Evolutionary conservation across 2,329 filamentous ascomycete species (phyloP).

Genomic region (Cercospora citrullina): DNA sequence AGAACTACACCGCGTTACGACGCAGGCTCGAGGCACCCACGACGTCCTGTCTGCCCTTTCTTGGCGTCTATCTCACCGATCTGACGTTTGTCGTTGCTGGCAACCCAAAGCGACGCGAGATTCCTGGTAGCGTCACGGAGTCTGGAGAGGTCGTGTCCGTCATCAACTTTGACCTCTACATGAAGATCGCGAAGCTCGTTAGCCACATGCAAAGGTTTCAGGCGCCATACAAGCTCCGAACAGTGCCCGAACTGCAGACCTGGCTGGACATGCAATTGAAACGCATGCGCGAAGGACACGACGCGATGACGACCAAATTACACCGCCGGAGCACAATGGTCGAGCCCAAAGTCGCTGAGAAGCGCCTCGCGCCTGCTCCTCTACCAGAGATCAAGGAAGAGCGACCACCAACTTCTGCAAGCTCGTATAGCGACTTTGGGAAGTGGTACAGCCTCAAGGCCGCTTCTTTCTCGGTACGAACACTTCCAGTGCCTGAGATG

Average conservation of each 20-base stretch:
- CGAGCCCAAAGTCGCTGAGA: constrained; percentile 58
- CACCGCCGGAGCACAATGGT: constrained; percentile 83
- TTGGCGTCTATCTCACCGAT: constrained; percentile 95
- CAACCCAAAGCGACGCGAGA: constrained; percentile 79
- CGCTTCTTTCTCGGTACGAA: constrained; percentile 3
- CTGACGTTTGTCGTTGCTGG: constrained; percentile 94
- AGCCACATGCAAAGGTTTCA: constrained; percentile 95
- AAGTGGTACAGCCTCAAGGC: constrained; percentile 10
- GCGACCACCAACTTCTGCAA: not conserved
- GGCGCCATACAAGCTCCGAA: constrained; percentile 80
- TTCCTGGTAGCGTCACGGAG: constrained; percentile 58
- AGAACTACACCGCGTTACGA: constrained; percentile 87
- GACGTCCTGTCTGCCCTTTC: constrained; percentile 89
- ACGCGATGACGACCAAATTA: constrained; percentile 64
- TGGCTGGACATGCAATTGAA: constrained; percentile 85
- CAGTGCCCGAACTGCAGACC: constrained; percentile 84
- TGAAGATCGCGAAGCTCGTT: constrained; percentile 91
- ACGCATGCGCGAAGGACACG: constrained; percentile 67
- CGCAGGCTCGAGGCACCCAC: constrained; percentile 75
- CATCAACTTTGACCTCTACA: constrained; percentile 98
- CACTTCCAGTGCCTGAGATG: constrained; percentile 7
- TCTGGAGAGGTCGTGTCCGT: constrained; percentile 70
- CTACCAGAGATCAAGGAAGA: constrained; percentile 6
- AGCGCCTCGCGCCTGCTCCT: constrained; percentile 13
- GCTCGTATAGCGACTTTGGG: constrained; percentile 2